Evolutionary conservation across 2,329 filamentous ascomycete species (phyloP), one percentile per base, ranked within the genome.

Genomic region (Verticillium albo-atrum): DNA sequence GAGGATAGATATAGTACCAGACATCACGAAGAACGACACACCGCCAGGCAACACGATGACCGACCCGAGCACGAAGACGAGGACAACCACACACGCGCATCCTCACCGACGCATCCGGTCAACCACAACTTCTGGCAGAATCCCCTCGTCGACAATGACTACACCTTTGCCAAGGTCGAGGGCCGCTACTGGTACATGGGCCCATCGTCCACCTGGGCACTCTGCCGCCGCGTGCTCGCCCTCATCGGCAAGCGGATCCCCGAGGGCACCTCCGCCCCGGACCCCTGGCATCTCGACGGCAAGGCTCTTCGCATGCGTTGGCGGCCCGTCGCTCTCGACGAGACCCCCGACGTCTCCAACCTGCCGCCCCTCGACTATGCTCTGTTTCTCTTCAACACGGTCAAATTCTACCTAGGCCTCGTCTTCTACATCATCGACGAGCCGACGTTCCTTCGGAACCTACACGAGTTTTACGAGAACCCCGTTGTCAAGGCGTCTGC

Each of bases 141-240:
- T 55, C 70, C 70, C 3, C 64, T 72, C 1, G 70, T 70, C 4
- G 70, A 72, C 54, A 68, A 67, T 23, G 69, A 71, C 58, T 69
- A 69, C 7, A 69, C 70, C 6, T 72, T 72, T 60, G 68, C 68
- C 23, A 65, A 67, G 37, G 68, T 68, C 15, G 68, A 69, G 35
- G 67, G 70, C 2, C 61, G 70, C 47, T 72, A 67, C 50, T 72
- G 70, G 70, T 72, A 72, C 57, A 72, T 72, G 67, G 71, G 71
- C 1, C 71, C 71, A 2, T 71, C 71, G 1, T 74, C 71, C 3
- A 72, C 71, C 25, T 74, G 71, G 71, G 72, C 71, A 4, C 73
- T 74, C 53, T 72, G 70, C 55, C 69, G 71, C 26, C 67, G 71
- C 4, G 71, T 74, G 2, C 58, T 74, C 7, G 67, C 67, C 23